These are phyloP conservation scores for Apiotrichum montevideense DNA, from an alignment of 1,284 basidiomycete genomes.

Conservation along the genomic window DNA sequence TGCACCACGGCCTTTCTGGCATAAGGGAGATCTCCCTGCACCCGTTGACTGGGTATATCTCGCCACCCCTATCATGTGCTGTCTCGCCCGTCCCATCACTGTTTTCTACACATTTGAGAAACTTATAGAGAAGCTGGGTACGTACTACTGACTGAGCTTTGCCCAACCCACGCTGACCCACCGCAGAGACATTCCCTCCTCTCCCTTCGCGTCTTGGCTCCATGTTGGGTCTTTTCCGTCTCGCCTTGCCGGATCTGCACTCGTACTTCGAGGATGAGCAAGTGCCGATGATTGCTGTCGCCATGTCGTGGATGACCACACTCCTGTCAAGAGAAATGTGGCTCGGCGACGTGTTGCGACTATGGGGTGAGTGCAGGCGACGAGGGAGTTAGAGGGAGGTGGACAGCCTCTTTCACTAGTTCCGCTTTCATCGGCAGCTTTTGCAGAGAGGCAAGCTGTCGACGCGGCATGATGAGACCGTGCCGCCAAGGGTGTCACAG, in stretches of 20 bases:
- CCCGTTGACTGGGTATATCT: slow-evolving; percentile 41
- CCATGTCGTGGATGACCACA: slow-evolving; percentile 41
- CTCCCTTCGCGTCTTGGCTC: slow-evolving; percentile 37
- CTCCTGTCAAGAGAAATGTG: slow-evolving; percentile 43
- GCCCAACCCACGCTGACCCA: not conserved
- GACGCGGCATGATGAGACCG: not conserved
- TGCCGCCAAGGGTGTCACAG: not conserved
- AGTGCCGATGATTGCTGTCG: slow-evolving; percentile 40
- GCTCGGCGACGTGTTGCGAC: slow-evolving; percentile 38
- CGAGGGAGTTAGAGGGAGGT: too few species aligned
- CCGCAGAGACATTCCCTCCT: slow-evolving; percentile 32
- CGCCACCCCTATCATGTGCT: slow-evolving; percentile 41
- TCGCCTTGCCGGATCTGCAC: slow-evolving; percentile 39
- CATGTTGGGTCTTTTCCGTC: slow-evolving; percentile 38
- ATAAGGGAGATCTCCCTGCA: slow-evolving; percentile 5
- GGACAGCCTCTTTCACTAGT: too few species aligned
- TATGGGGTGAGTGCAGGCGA: slow-evolving; percentile 36
- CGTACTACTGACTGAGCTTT: too few species aligned
- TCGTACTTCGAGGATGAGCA: slow-evolving; percentile 46
- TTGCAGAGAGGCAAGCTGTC: too few species aligned
- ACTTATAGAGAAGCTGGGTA: slow-evolving; percentile 35
- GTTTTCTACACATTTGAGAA: slow-evolving; percentile 38
- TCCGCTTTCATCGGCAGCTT: too few species aligned
- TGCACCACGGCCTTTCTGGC: slow-evolving; percentile 6
- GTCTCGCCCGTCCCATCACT: slow-evolving; percentile 30